Base-by-base conservation (phyloP, 208 protist genomes). In the Trypanosoma scelopori region DNA sequence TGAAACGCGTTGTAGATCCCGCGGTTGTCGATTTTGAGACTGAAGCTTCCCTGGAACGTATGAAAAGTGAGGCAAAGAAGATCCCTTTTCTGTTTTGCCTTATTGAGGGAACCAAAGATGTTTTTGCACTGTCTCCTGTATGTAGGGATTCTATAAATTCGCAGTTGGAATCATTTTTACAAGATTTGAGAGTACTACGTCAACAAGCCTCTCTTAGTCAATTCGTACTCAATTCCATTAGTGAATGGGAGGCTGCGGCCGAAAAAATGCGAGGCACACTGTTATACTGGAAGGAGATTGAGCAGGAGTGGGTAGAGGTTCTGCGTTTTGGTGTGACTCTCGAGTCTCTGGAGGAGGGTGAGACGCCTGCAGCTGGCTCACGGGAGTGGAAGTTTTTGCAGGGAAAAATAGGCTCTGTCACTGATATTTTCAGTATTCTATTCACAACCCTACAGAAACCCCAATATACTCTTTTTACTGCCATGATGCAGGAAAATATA, bases 401-500 rank as follows among this genome's bases (percentile, higher is more conserved):
- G 30, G 69, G 63, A 46, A 74, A 74, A 51, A 22, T 74, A 51
- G 42, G 20, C 22, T 68, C 61, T 45, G 13, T 68, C 43, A 74
- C 46, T 57, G 69, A 47, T 64, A 58, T 66, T 46, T 74, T 74
- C 43, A 74, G 43, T 30, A 27, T 61, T 56, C 51, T 74, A 27
- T 64, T 27, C 15, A 64, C 74, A 7, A 84, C 77, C 41, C 56
- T 93, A 39, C 59, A 66, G 18, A 92, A 90, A 65, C 75, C 84
- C 23, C 87, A 96, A 65, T 93, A 87, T 50, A 86, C 89, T 16
- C 90, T 98, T 16, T 93, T 98, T 69, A 87, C 76, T 6, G 89
- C 98, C 25, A 90, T 94, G 28, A 78, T 89, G 25, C 89, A 94
- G 55, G 94, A 99, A 20, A 95, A 91, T 18, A 73, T 99, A 16